These are phyloP conservation scores for Fusarium sp. DNA, from an alignment of 2,329 filamentous ascomycete genomes.

Conservation along the genomic window DNA sequence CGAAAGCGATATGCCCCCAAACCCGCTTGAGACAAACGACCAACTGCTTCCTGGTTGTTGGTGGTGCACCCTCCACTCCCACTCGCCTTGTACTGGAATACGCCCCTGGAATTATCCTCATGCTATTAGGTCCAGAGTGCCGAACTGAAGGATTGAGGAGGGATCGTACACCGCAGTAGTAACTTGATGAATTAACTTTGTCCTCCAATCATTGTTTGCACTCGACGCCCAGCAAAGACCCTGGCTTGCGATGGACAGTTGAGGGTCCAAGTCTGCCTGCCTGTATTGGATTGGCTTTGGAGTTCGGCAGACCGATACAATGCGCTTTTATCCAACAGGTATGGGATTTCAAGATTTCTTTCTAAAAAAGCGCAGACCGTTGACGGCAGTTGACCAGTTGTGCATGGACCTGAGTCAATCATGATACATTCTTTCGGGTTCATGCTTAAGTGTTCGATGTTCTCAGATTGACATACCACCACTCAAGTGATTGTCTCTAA, in stretches of 20 bases:
- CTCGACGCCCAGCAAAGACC: constrained; percentile 4
- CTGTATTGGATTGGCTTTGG: constrained; percentile 27
- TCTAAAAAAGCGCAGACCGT: not conserved
- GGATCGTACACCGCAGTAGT: constrained; percentile 1
- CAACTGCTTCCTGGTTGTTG: not conserved
- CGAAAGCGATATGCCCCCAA: constrained; percentile 7
- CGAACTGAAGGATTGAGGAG: constrained; percentile 22
- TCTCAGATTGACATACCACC: not conserved
- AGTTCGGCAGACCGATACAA: constrained; percentile 20
- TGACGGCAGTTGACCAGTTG: not conserved
- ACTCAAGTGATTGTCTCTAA: not conserved
- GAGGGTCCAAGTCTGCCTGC: constrained; percentile 8
- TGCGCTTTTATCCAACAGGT: not conserved
- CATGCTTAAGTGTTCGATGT: not conserved
- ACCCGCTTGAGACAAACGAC: constrained; percentile 13
- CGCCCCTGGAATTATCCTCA: constrained; percentile 2
- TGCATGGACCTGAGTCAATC: not conserved
- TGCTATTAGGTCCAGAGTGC: constrained; percentile 20
- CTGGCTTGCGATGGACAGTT: constrained; percentile 17
- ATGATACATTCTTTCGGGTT: not conserved
- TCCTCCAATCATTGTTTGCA: constrained; percentile 43
- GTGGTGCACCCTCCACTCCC: not conserved
- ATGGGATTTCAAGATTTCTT: not conserved
- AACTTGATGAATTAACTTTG: constrained; percentile 26
- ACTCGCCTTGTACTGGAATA: not conserved